These are phyloP conservation scores for Papilionanthe hybrid DNA, from an alignment of 116 monocot genomes.

Conservation along the genomic window DNA sequence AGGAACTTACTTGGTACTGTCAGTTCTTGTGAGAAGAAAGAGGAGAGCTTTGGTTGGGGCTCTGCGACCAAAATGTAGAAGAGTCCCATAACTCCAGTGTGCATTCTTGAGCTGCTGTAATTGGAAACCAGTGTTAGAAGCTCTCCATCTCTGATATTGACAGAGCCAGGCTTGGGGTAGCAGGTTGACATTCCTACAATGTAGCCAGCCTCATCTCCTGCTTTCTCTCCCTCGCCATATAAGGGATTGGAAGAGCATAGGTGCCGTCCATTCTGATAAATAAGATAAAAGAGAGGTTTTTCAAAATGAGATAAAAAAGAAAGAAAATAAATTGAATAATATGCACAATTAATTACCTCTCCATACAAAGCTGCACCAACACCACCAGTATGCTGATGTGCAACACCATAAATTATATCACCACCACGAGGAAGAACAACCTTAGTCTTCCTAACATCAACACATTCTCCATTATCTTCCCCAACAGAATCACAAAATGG, in stretches of 20 bases:
- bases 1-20: slow-evolving; percentile 13
- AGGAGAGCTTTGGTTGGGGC: not conserved
- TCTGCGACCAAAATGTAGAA: slow-evolving; percentile 73
- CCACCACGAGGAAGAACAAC: slow-evolving; percentile 61
- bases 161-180: slow-evolving; percentile 56
- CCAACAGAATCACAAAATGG: slow-evolving; percentile 23
- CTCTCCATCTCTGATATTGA: slow-evolving; percentile 48
- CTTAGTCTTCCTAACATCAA: slow-evolving; percentile 33
- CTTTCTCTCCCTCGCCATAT: slow-evolving; percentile 55
- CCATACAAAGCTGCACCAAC: slow-evolving; percentile 57
- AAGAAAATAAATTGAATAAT: not conserved
- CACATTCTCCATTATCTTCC: slow-evolving; percentile 24
- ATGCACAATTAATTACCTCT: slow-evolving; percentile 31
- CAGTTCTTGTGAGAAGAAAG: not conserved
- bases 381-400: slow-evolving; percentile 77
- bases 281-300: not conserved
- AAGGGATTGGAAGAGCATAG: slow-evolving; percentile 51
- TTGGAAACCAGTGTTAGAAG: slow-evolving; percentile 55
- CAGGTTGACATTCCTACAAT: slow-evolving; percentile 81
- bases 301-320: not conserved
- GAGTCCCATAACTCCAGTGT: slow-evolving; percentile 74
- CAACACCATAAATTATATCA: slow-evolving; percentile 64
- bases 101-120: slow-evolving; percentile 52
- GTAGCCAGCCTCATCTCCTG: slow-evolving; percentile 67
- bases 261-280: slow-evolving; percentile 45